Conservation (phyloP, 352 stramenopile species). For the Aphanomyces cochlioides region DNA sequence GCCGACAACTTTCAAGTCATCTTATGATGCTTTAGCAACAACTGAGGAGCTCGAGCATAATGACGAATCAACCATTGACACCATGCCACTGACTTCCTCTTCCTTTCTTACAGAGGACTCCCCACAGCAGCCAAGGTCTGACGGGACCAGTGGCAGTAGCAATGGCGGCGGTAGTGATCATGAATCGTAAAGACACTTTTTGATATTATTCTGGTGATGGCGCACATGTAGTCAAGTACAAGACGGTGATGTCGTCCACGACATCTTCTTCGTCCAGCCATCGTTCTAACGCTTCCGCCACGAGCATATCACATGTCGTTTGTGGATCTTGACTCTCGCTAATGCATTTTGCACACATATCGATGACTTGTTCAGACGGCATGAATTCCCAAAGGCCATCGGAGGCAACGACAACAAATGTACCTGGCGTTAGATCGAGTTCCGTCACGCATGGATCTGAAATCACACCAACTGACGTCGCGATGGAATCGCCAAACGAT, state of each 20-base stretch:
- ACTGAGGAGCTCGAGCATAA: slow-evolving; percentile 20
- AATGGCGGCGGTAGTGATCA: too few relatives aligned
- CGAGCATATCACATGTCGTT: slow-evolving; percentile 56
- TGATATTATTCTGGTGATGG: too few relatives aligned
- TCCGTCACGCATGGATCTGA: slow-evolving; percentile 55
- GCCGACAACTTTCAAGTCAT: too few relatives aligned
- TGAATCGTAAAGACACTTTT: too few relatives aligned
- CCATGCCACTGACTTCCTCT: too few relatives aligned
- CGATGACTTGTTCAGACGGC: slow-evolving; percentile 61
- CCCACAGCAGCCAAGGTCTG: too few relatives aligned
- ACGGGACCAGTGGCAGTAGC: too few relatives aligned
- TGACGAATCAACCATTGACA: neutral
- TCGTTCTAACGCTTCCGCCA: slow-evolving; percentile 62
- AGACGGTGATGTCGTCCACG: slow-evolving; percentile 75
- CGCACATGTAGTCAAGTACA: neutral
- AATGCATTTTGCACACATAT: slow-evolving; percentile 56
- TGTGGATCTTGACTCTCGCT: slow-evolving; percentile 51
- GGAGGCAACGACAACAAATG: slow-evolving; percentile 69
- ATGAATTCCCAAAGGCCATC: slow-evolving; percentile 87
- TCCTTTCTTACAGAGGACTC: too few relatives aligned
- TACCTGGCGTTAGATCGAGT: slow-evolving; percentile 34
- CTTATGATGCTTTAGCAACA: neutral
- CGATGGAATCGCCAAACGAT: slow-evolving; percentile 73
- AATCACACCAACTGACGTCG: slow-evolving; percentile 74
- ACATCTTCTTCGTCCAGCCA: slow-evolving; percentile 80